phyloP scores from a whole-genome alignment of 257 asterid genomes.

The Buddleja alternifolia region DNA sequence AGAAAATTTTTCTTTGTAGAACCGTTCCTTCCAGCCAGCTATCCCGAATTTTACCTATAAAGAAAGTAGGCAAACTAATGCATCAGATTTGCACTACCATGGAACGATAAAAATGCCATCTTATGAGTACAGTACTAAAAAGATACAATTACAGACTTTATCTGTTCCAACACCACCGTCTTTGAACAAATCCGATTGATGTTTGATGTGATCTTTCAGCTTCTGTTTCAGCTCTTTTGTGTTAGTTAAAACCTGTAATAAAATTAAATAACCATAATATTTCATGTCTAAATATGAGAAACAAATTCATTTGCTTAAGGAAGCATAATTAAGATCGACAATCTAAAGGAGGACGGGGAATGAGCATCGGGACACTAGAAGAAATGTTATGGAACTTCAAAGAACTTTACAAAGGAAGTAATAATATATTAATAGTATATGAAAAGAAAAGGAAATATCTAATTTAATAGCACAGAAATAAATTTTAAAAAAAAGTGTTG shows the following conservation, averaged over 20 bases:
- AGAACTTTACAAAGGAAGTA: no score
- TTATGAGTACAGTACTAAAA: neutral
- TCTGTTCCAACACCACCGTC: slow-evolving; percentile 40
- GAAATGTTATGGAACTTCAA: no score
- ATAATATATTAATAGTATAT: no score
- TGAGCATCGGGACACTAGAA: no score
- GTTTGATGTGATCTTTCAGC: slow-evolving; percentile 31
- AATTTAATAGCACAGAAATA: neutral
- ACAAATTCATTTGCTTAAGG: neutral
- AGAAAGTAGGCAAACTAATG: neutral
- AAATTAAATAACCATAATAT: neutral
- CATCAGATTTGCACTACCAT: neutral
- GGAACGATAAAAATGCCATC: no score
- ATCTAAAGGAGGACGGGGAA: neutral
- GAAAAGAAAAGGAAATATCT: neutral
- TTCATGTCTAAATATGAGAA: neutral
- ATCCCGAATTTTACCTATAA: slow-evolving; percentile 61
- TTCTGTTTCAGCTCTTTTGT: slow-evolving; percentile 44
- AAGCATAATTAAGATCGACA: neutral
- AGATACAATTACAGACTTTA: slow-evolving; percentile 33
- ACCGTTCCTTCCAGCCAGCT: slow-evolving; percentile 54
- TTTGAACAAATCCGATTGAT: slow-evolving; percentile 42
- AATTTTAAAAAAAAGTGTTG: neutral
- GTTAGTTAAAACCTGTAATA: slow-evolving; percentile 40
- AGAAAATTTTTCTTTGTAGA: slow-evolving; percentile 51